Evolutionary conservation across 2,329 filamentous ascomycete genomes (phyloP), one percentile per base, ranked within the genome.

Genomic region (Ascochyta clinopodiicola): DNA sequence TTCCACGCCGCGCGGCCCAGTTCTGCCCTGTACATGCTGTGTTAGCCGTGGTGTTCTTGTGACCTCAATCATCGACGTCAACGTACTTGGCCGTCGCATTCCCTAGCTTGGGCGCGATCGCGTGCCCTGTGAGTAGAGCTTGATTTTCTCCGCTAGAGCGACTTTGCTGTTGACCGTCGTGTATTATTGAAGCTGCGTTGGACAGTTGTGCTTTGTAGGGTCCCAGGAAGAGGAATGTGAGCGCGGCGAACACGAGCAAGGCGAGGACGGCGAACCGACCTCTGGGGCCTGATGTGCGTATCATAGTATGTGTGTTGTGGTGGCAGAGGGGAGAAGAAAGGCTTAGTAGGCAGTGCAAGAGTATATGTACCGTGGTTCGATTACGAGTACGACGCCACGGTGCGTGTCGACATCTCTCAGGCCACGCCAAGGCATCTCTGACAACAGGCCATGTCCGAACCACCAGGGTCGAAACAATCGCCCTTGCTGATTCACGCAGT

Each of bases 21-120:
- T 73, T 88, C 86, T 57, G 84, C 86, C 74, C 82, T 84, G 56
- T 48, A 17, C 31, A 40, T 44, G 37, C 19, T 19, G 61, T 49
- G 44, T 46, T 49, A 57, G 44, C 48, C 35, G 21, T 17, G 6
- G 22, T 10, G 39, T 15, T 37, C 44, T 47, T 17, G 34, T 35
- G 37, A 44, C 34, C 32, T 21, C 13, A 10, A n/a, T 4, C 24
- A 27, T 12, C 12, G 24, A 56, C 24, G 22, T 51, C 13, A 31
- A 71, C 74, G 34, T 74, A 75, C 74, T 94, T 95, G 49, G 86
- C 80, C 6, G 91, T 95, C 57, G 88, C 90, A 76, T 95, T 95
- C 70, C 90, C 91, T 48, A 95, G 80, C 77, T 91, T 92, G 1
- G 90, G 88, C 45, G 90, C 90, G 67, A 92, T 94, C 3, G 87